Conservation (phyloP, 2,329 filamentous ascomycete species). For the Myotisia sp. region DNA sequence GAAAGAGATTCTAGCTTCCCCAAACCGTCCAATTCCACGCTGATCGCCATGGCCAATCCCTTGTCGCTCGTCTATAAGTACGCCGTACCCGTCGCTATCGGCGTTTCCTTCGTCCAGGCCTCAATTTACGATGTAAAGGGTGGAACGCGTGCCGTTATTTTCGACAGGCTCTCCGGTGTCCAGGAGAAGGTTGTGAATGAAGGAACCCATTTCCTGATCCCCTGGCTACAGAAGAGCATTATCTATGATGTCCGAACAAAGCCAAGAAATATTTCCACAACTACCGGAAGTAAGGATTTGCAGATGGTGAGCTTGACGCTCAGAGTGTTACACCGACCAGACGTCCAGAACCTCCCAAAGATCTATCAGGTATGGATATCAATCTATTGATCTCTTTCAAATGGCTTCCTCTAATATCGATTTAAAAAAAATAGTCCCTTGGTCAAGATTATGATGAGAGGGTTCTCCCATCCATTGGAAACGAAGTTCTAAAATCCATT, state of each 20-base stretch:
- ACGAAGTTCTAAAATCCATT: conserved; percentile 97
- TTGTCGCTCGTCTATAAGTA: conserved; percentile 25
- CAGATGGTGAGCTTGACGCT: conserved; percentile 99
- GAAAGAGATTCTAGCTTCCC: too few relatives aligned
- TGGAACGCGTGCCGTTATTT: conserved; percentile 90
- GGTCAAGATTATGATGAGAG: conserved; percentile 97
- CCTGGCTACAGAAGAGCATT: conserved; percentile 90
- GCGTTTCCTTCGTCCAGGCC: conserved; percentile 53
- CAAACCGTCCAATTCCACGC: too few relatives aligned
- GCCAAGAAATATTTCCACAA: conserved; percentile 93
- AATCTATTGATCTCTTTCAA: not conserved
- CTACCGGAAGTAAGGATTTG: conserved; percentile 94
- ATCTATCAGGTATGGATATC: conserved; percentile 74
- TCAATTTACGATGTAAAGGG: conserved; percentile 96
- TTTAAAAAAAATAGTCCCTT: conserved; percentile 54
- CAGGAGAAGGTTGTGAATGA: conserved; percentile 88
- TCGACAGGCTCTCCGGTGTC: conserved; percentile 83
- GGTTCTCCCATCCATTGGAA: conserved; percentile 94
- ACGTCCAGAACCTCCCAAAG: conserved; percentile 82
- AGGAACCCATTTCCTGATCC: conserved; percentile 90
- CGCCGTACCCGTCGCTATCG: conserved; percentile 61
- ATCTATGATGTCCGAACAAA: conserved; percentile 95
- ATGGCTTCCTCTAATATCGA: conserved; percentile 3
- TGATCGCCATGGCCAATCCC: conserved; percentile 34
- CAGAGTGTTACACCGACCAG: conserved; percentile 84